Evolutionary conservation across 805 yeast genomes (phyloP).

Genomic region (Wickerhamiella musiphila): DNA sequence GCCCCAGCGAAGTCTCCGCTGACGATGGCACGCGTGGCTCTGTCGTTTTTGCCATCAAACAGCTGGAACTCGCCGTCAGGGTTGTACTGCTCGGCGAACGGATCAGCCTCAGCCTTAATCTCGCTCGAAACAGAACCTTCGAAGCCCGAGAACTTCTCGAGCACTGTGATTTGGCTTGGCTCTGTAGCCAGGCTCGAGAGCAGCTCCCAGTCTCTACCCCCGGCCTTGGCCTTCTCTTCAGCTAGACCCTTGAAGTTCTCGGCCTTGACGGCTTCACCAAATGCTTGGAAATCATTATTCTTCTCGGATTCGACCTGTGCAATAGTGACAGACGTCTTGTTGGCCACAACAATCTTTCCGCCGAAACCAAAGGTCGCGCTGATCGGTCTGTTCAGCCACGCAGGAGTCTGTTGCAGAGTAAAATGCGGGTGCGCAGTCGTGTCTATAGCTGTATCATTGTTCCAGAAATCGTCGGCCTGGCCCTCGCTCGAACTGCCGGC

Average conservation of each 20-base stretch:
- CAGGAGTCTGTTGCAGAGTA: conserved; percentile 64
- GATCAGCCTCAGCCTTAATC: conserved; percentile 18
- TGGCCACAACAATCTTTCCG: conserved; percentile 52
- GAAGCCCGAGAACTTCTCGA: conserved; percentile 17
- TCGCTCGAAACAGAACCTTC: no score
- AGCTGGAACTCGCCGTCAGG: conserved; percentile 21
- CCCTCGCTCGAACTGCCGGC: conserved; percentile 6
- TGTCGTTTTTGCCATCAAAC: conserved; percentile 14
- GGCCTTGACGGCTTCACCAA: conserved; percentile 38
- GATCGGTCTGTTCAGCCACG: conserved; percentile 64
- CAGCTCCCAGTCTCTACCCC: conserved; percentile 22
- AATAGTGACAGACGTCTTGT: conserved; percentile 25
- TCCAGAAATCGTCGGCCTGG: conserved; percentile 77
- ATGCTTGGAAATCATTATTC: conserved; percentile 18
- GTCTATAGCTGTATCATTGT: conserved; percentile 24
- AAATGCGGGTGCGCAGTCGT: conserved; percentile 43
- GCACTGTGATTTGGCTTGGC: conserved; percentile 6
- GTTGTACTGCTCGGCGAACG: conserved; percentile 16
- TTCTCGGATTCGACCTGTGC: conserved; percentile 21
- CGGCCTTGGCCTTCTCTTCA: conserved; percentile 8
- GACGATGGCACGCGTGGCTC: conserved; percentile 35
- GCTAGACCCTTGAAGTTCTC: conserved; percentile 17
- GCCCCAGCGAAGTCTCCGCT: conserved; percentile 50
- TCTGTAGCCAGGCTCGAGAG: conserved; percentile 15
- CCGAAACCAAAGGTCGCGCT: conserved; percentile 85